Percentiles rank a stretch among this genome's conserved stretches.
These are phyloP conservation scores for Cicer chorassanicum DNA, from an alignment of 306 rosid genomes.

Conservation along the genomic window DNA sequence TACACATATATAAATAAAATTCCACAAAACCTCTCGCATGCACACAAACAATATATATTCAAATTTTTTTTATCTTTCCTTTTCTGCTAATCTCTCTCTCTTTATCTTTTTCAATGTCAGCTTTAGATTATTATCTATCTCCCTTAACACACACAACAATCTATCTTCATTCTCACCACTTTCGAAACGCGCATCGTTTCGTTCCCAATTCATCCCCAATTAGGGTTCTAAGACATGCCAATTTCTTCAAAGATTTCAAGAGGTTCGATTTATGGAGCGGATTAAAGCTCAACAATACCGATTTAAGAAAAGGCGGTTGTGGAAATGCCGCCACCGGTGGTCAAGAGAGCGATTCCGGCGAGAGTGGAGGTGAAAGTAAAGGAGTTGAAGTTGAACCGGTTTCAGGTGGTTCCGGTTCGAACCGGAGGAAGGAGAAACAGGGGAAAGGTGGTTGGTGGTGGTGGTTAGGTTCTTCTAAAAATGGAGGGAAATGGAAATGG, in stretches of 20 bases:
- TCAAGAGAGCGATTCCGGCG: constrained; percentile 78
- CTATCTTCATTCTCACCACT: constrained; percentile 51
- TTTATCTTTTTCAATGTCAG: constrained; percentile 53
- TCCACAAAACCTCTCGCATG: background rate
- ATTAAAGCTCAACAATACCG: constrained; percentile 41
- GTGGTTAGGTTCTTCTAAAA: constrained; percentile 67
- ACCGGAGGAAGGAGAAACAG: constrained; percentile 72
- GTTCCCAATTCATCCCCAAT: constrained; percentile 46
- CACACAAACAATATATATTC: constrained; percentile 27
- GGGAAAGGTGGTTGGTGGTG: constrained; percentile 84
- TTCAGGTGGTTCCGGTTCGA: constrained; percentile 57
- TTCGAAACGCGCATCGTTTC: constrained; percentile 51
- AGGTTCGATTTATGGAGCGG: constrained; percentile 64
- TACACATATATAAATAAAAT: constrained; percentile 21
- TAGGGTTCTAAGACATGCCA: constrained; percentile 45
- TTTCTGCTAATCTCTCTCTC: background rate
- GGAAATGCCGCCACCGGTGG: constrained; percentile 50
- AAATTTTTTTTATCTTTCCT: constrained; percentile 9
- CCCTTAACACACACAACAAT: constrained; percentile 63
- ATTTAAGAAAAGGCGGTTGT: constrained; percentile 42
- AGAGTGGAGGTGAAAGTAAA: constrained; percentile 74
- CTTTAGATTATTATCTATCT: constrained; percentile 61
- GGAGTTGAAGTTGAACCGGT: constrained; percentile 64
- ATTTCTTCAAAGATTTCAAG: constrained; percentile 45
- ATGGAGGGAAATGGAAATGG: constrained; percentile 85